Conservation (phyloP, 176 grass and related monocot genomes). For the Pontederia crassipes region DNA sequence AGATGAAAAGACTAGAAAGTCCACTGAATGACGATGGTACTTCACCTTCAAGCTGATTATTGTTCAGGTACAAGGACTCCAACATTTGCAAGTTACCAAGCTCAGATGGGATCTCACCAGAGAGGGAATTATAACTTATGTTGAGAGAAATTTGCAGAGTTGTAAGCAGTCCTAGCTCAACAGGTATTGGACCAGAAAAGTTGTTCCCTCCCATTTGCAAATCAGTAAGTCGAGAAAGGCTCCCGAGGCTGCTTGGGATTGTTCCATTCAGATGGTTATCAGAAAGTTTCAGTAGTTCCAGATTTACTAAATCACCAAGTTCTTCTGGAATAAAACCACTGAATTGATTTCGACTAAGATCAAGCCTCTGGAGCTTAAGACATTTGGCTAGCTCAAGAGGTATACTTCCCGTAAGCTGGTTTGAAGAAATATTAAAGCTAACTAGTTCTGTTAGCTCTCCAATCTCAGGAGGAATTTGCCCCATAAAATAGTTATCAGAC, state of each 20-base stretch:
- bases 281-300: constrained; percentile 74
- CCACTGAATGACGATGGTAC: constrained; percentile 61
- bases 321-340: constrained; percentile 54
- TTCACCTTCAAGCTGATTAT: constrained; percentile 76
- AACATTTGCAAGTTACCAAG: constrained; percentile 83
- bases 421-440: constrained; percentile 89
- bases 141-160: constrained; percentile 88
- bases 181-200: constrained; percentile 49
- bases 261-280: constrained; percentile 78
- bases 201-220: constrained; percentile 85
- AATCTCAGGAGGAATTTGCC: constrained; percentile 56
- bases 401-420: constrained; percentile 48
- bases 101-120: constrained; percentile 59
- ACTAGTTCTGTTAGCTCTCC: constrained; percentile 71
- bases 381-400: constrained; percentile 53
- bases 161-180: constrained; percentile 64
- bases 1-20: constrained; percentile 69
- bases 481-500: constrained; percentile 74
- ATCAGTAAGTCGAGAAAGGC: constrained; percentile 62
- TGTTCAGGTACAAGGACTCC: constrained; percentile 71
- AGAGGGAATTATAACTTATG: constrained; percentile 76
- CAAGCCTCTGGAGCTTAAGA: constrained; percentile 86
- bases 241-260: constrained; percentile 63
- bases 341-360: constrained; percentile 74
- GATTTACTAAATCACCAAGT: constrained; percentile 60